Base-by-base conservation (phyloP, 139 green algal genomes). In the Helicosporidium sp. region DNA sequence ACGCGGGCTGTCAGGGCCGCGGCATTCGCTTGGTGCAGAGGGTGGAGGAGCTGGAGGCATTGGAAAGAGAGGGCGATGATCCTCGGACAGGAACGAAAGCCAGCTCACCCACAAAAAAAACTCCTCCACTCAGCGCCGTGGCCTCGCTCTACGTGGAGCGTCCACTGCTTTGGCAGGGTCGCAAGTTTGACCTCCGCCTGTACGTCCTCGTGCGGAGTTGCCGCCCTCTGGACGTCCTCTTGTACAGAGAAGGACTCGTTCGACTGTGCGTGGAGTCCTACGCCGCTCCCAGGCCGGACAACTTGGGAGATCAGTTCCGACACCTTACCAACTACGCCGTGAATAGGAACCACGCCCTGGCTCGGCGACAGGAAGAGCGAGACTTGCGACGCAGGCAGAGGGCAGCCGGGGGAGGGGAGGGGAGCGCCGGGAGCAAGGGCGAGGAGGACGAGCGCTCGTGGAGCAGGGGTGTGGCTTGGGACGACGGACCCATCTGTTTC, bases 111-210 rank as follows among this genome's bases (percentile, higher is more conserved):
- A n/a, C n/a, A n/a, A n/a, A n/a, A n/a, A n/a, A n/a, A n/a, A n/a
- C n/a, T n/a, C n/a, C n/a, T n/a, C n/a, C n/a, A 17, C 24, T 34
- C 2, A 23, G 25, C 6, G n/a, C 22, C n/a, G 73, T 83, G 18
- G 72, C 68, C 6, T 70, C 74, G 46, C 51, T 66, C n/a, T 82
- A 86, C 57, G 48, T 83, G 6, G 25, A 50, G 5, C 51, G 55
- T 23, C 78, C 78, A 3, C 56, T 80, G 36, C 73, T 82, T 5
- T 59, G 82, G 4, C 44, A 68, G 17, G 78, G 73, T 28, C 64
- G 60, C 58, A 87, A 87, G 65, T 87, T 82, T 56, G 78, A 84
- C 53, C 51, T 87, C 35, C 57, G 75, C 1, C 43, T 84, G 28
- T 84, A 84, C 48, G 67, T 76, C 42, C 71, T 78, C 7, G 70